These are phyloP conservation scores for Fraxinus xanthoxyloides DNA, from an alignment of 305 asterid species.

Conservation along the genomic window DNA sequence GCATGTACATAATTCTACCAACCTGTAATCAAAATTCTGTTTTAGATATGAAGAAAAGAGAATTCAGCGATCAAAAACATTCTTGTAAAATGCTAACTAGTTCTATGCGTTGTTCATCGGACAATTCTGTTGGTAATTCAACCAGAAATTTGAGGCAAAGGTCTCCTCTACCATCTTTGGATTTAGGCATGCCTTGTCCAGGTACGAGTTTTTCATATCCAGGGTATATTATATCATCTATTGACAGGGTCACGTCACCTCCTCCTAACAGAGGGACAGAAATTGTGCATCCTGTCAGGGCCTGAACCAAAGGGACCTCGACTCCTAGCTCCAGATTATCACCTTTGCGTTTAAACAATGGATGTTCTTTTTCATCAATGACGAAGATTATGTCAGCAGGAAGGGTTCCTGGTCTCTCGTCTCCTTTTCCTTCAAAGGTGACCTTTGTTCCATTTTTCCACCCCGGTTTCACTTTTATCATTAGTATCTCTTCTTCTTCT, in stretches of 20 bases:
- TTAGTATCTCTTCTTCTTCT: slow-evolving; percentile 69
- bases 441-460: slow-evolving; percentile 92
- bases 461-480: slow-evolving; percentile 77
- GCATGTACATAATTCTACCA: slow-evolving; percentile 11
- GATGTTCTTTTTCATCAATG: slow-evolving; percentile 76
- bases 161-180: slow-evolving; percentile 62
- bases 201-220: slow-evolving; percentile 67
- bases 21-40: slow-evolving; percentile 11
- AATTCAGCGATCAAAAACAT: slow-evolving; percentile 33
- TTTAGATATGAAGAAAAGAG: slow-evolving; percentile 7
- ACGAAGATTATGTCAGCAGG: slow-evolving; percentile 80
- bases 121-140: slow-evolving; percentile 61
- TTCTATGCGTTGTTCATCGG: slow-evolving; percentile 51
- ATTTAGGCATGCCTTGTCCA: slow-evolving; percentile 83
- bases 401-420: slow-evolving; percentile 75
- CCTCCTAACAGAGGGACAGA: slow-evolving; percentile 78
- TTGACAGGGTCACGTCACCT: slow-evolving; percentile 43
- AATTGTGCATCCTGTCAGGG: slow-evolving; percentile 75
- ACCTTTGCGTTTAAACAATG: slow-evolving; percentile 60
- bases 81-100: slow-evolving; percentile 52
- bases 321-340: slow-evolving; percentile 82
- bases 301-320: slow-evolving; percentile 77
- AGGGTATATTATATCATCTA: slow-evolving; percentile 70
- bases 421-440: slow-evolving; percentile 93
- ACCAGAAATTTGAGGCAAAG: slow-evolving; percentile 75